Evolutionary conservation across 1,284 basidiomycete genomes (phyloP).

Genomic region (Phlebopus sp.): DNA sequence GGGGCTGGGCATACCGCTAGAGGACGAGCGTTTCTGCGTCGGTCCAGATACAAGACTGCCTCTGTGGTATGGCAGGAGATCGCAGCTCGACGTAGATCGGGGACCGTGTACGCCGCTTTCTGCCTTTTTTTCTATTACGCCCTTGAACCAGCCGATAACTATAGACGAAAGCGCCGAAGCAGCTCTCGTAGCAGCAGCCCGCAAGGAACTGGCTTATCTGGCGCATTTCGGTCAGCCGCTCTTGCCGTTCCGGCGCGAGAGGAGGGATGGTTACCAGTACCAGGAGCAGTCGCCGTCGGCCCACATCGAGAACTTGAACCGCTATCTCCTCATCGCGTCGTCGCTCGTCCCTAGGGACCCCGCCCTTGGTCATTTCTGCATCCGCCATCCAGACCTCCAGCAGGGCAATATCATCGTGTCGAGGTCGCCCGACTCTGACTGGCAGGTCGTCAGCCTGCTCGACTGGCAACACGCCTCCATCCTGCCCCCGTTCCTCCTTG

Average conservation of each 20-base stretch:
- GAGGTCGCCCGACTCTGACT: conserved; percentile 33
- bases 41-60: conserved; percentile 43
- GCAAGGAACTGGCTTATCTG: conserved; percentile 50
- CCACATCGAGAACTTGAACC: conserved; percentile 39
- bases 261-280: conserved; percentile 44
- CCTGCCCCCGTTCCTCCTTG: conserved; percentile 46
- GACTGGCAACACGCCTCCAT: conserved; percentile 48
- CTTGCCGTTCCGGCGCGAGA: conserved; percentile 42
- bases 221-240: conserved; percentile 46
- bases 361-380: no score
- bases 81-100: conserved; percentile 44
- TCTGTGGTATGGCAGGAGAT: conserved; percentile 49
- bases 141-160: conserved; percentile 31
- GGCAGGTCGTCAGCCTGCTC: conserved; percentile 35
- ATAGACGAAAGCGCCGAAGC: conserved; percentile 46
- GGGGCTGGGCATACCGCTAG: conserved; percentile 33
- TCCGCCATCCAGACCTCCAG: conserved; percentile 41
- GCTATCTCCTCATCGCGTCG: no score
- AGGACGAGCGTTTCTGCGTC: conserved; percentile 45
- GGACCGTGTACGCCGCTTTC: conserved; percentile 47
- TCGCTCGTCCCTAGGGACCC: no score
- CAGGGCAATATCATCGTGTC: conserved; percentile 39
- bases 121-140: conserved; percentile 23
- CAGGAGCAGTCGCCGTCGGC: conserved; percentile 45
- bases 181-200: conserved; percentile 41